phyloP scores from a whole-genome alignment of 2,329 filamentous ascomycete species.

The Septoria linicola region DNA sequence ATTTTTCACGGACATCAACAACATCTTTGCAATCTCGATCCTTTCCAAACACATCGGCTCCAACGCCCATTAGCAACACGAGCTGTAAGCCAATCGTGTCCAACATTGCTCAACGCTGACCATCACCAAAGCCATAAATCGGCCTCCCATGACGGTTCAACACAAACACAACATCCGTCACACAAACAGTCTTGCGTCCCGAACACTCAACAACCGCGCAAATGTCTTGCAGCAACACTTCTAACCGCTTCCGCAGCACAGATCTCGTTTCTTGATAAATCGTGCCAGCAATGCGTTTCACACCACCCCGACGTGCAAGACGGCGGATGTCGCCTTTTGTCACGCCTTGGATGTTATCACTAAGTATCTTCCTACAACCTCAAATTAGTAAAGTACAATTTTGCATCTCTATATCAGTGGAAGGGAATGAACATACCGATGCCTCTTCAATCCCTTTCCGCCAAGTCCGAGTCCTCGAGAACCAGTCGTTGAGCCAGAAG shows the following conservation, averaged over 20 bases:
- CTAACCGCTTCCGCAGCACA: conserved; percentile 55
- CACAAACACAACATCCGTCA: conserved; percentile 61
- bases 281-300: conserved; percentile 65
- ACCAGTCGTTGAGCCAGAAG: background rate
- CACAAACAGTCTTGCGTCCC: conserved; percentile 59
- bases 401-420: too few species aligned
- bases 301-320: conserved; percentile 71
- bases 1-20: too few species aligned
- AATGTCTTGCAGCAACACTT: conserved; percentile 46
- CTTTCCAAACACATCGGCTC: too few species aligned
- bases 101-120: conserved; percentile 1
- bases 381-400: conserved; percentile 95
- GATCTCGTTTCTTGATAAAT: conserved; percentile 64
- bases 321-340: conserved; percentile 70
- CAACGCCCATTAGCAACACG: too few species aligned
- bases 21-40: too few species aligned
- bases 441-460: conserved; percentile 27
- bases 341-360: conserved; percentile 98
- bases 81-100: too few species aligned
- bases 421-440: conserved; percentile 23
- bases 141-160: conserved; percentile 20
- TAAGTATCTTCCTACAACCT: conserved; percentile 78
- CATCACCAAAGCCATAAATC: conserved; percentile 23
- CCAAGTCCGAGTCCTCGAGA: conserved; percentile 6
- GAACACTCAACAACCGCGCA: conserved; percentile 27